Base-by-base conservation (phyloP, 2,329 filamentous ascomycete species). In the Aureobasidium sp. region DNA sequence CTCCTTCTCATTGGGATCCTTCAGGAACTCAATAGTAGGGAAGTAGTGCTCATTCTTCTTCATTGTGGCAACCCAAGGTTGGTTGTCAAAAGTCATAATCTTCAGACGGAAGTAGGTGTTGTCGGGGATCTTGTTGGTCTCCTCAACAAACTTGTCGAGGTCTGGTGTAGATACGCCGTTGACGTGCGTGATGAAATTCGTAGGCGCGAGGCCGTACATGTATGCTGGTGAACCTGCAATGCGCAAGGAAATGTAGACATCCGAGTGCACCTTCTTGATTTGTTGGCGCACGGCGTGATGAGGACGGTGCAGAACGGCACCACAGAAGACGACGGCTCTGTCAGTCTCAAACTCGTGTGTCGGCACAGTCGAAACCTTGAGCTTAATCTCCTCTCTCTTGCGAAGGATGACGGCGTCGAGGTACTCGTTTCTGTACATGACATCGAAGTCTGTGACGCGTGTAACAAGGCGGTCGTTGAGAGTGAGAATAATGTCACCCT, bases 41-140 rank as follows among this genome's bases (percentile, higher is more conserved):
- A 87, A 87, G 74, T 99, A 99, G 75, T 99, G 94, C 72, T 99
- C 93, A 69, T 97, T 97, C 83, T 97, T 97, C 86, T 99, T 99
- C 90, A 99, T 96, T 9, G 94, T 99, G 42, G 95, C 90, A n/a
- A 99, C 91, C 91, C 94, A 99, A 3, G 93, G 93, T 10, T 99
- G 91, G 70, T 95, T 96, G 74, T 99, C 94, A 71, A 99, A 99
- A 0, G 94, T 97, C 74, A 97, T 91, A n/a, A 94, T 91, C 74
- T 93, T 92, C 59, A 99, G 81, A 21, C 94, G 87, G 85, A 99
- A 99, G 76, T 99, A 99, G 2, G 91, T 96, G 71, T 99, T 99
- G 69, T 99, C 91, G 0, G 90, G 89, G 68, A 99, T 97, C 74
- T 89, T 87, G 68, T 88, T 85, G 21, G 95, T 91, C 65, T 91